Base-by-base conservation (phyloP, 441 rosid species). In the Brassica hybrid region DNA sequence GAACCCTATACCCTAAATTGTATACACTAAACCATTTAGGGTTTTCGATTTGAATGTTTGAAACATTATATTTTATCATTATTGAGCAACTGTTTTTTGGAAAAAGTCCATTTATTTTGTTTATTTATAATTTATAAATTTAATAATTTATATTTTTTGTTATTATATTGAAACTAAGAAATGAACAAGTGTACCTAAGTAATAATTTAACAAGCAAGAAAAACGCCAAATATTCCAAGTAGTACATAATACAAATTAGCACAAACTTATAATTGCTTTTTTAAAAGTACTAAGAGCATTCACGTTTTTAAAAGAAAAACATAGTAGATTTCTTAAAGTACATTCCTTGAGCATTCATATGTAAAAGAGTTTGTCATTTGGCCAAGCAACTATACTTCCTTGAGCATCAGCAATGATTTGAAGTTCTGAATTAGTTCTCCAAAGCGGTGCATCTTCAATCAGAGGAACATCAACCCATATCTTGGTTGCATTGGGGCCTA, bases 381-480 rank as follows among this genome's bases (percentile, higher is more conserved):
- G 59, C 59, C 59, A 54, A 54, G 59, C 59, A 5, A 13, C 1
- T 54, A 54, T 54, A 54, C 23, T 36, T 7, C 21, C 59, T 16
- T 6, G 4, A 54, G 59, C 59, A 54, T 54, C 21, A 16, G 21
- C 59, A 54, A 54, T 54, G 5, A 54, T 54, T 54, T 54, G 10
- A 54, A 54, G 21, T 54, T 54, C 59, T 6, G 23, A 54, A 54
- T 54, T 54, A 6, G 59, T 54, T 13, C 7, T 54, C 59, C 59
- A 54, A 17, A 54, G 5, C 14, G 59, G 59, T 16, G 65, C 30
- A 57, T 19, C 62, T 17, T 57, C 62, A 48, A 48, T n/a, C 0
- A n/a, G 17, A 48, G 56, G 56, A 48, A 48, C 18, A 48, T 48
- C 56, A 65, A 54, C 69, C 12, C 56, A 65, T 18, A 65, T 17